These are phyloP conservation scores for Chlorella sp. DNA, from an alignment of 139 green algal species.

Conservation along the genomic window DNA sequence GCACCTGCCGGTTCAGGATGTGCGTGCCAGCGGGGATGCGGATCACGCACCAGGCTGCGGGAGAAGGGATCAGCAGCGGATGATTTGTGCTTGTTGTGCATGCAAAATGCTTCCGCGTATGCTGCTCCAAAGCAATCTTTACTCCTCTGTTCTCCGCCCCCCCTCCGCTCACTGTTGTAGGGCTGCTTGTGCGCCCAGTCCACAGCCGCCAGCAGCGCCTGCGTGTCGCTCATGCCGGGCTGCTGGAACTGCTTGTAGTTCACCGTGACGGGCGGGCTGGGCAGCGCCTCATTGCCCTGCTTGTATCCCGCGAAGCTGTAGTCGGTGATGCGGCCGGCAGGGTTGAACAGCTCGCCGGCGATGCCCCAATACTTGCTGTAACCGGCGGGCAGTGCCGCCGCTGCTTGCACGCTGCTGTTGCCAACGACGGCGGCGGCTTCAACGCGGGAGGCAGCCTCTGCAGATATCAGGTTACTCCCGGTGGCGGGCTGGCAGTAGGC, in stretches of 20 bases:
- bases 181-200: slow-evolving; percentile 8
- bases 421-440: too few relatives aligned
- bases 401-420: neutral
- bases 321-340: neutral
- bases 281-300: slow-evolving; percentile 20
- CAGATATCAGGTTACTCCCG: too few relatives aligned
- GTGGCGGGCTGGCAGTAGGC: neutral
- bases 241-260: neutral
- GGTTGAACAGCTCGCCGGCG: neutral
- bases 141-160: too few relatives aligned
- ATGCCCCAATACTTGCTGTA: neutral
- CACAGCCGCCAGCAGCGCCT: slow-evolving; percentile 6
- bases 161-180: neutral
- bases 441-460: too few relatives aligned
- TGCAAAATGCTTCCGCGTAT: neutral
- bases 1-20: too few relatives aligned
- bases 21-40: too few relatives aligned
- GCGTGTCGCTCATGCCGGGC: neutral
- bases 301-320: slow-evolving; percentile 14
- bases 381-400: neutral
- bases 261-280: neutral
- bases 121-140: too few relatives aligned
- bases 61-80: neutral
- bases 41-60: too few relatives aligned
- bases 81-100: neutral